Evolutionary conservation across 2,329 filamentous ascomycete species (phyloP), one percentile per base, ranked within the genome.

Genomic region (Hypomyces rosellus): DNA sequence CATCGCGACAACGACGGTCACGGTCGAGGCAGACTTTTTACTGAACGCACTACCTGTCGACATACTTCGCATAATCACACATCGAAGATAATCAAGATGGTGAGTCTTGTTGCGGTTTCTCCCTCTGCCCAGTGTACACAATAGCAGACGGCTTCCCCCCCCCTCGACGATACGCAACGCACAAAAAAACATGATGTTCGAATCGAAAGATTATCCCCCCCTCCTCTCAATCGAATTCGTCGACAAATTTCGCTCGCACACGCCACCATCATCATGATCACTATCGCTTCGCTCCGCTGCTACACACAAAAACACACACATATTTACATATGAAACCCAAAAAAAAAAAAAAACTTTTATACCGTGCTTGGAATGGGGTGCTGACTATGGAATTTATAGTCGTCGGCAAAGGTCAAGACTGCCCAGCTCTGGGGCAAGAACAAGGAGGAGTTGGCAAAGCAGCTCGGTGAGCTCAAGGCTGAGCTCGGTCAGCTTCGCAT

Each of bases 401-500:
- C 71, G 69, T 71, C 71, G 62, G 66, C 68, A 64, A 85, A 85
- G 84, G 89, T 99, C 78, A 97, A 96, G 88, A 85, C 92, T 75
- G 84, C 83, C 78, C 83, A 88, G 79, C 89, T 99, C 76, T 97
- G 93, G 93, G 85, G 84, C 80, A 99, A 99, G 89, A 91, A 83
- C 86, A 97, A 97, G 86, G 89, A 96, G 71, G 95, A 99, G 69
- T 83, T 99, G 76, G 83, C 84, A 72, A 95, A 93, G 84, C 90
- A 95, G 77, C 85, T 96, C 70, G 85, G 84, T 67, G 90, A 96
- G 77, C 81, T 96, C 73, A 96, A 96, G 88, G 84, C 86, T 61
- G 95, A 99, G 82, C 85, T 99, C 65, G 88, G 89, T 71, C 86
- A 92, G 80, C 84, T 99, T 70, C 88, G 93, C 74, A 95, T 95